These are phyloP conservation scores for Beauveria medogensis DNA, from an alignment of 2,329 filamentous ascomycete species.

Conservation along the genomic window DNA sequence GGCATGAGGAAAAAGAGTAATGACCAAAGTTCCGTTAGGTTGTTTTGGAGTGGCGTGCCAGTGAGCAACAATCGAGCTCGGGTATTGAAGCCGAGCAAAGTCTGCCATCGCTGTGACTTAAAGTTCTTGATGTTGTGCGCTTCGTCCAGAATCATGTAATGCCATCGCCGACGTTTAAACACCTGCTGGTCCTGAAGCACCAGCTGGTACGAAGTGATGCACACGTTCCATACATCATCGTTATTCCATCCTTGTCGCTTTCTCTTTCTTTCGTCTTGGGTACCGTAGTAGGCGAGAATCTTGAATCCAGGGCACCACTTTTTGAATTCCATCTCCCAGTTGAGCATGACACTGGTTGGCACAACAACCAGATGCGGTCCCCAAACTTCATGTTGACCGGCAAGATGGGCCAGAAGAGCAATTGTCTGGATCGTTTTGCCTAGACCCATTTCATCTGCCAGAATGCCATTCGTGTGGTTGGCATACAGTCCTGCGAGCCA, in stretches of 20 bases:
- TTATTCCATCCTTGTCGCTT: constrained; percentile 93
- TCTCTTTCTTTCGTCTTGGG: constrained; percentile 80
- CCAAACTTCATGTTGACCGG: constrained; percentile 85
- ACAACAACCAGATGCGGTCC: constrained; percentile 94
- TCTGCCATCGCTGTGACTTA: constrained; percentile 95
- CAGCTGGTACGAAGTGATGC: constrained; percentile 95
- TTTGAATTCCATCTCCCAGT: constrained; percentile 99
- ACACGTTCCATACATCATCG: constrained; percentile 90
- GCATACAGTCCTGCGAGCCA: constrained; percentile 92
- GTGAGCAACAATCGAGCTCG: constrained; percentile 80
- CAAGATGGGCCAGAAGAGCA: constrained; percentile 82
- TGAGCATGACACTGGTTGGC: constrained; percentile 95
- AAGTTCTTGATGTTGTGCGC: constrained; percentile 99
- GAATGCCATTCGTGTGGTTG: constrained; percentile 88
- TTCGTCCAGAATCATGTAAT: constrained; percentile 97
- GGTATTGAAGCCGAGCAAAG: constrained; percentile 87
- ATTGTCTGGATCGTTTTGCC: constrained; percentile 99
- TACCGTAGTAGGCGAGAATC: constrained; percentile 93
- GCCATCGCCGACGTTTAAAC: constrained; percentile 88
- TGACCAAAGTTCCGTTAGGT: constrained; percentile 94
- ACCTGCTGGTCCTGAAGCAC: constrained; percentile 90
- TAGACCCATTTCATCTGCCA: constrained; percentile 97
- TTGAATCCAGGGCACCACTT: constrained; percentile 99
- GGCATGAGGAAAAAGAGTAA: constrained; percentile 95
- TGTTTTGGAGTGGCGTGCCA: constrained; percentile 93